Percentiles rank a stretch among this genome's conserved stretches.
phyloP scores from a whole-genome alignment of 2,329 filamentous ascomycete genomes.

The Curvularia spicifera region DNA sequence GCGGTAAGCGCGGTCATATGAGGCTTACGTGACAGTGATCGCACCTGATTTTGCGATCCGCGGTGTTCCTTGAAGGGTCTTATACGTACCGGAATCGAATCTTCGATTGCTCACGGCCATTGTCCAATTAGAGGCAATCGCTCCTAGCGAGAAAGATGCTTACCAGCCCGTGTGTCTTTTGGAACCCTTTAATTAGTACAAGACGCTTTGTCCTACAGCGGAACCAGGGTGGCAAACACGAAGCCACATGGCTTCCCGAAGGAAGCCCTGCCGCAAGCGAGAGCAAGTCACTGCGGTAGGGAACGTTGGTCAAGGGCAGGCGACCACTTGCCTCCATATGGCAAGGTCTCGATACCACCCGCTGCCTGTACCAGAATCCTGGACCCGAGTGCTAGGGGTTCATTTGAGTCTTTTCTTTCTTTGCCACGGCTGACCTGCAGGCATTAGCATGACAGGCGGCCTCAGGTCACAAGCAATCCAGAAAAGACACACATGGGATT shows the following conservation, averaged over 20 bases:
- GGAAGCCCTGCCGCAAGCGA: constrained; percentile 14
- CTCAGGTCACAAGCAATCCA: constrained; percentile 36
- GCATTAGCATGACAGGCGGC: constrained; percentile 26
- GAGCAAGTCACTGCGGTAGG: constrained; percentile 8
- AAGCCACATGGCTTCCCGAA: constrained; percentile 8
- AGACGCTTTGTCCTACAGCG: constrained; percentile 1
- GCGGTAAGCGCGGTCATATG: constrained; percentile 22
- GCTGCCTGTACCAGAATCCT: constrained; percentile 24
- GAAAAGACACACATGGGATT: constrained; percentile 23
- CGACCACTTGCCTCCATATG: constrained; percentile 31
- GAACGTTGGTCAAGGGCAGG: constrained; percentile 14
- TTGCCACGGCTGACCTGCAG: constrained; percentile 35
- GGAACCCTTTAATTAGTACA: not conserved
- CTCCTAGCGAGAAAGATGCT: not conserved
- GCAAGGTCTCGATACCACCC: constrained; percentile 35
- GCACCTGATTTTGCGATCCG: constrained; percentile 21
- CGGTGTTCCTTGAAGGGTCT: constrained; percentile 9
- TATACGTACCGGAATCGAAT: constrained; percentile 13
- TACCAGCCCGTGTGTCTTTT: not conserved
- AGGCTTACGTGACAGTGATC: constrained; percentile 32
- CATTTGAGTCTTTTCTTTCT: constrained; percentile 21
- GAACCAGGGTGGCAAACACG: constrained; percentile 9
- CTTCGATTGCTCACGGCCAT: constrained; percentile 8
- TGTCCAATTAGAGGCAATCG: not conserved
- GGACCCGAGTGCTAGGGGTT: constrained; percentile 30